phyloP scores from a whole-genome alignment of 192 early-diverging fungal species.

The Thoreauomyces humboldtii region DNA sequence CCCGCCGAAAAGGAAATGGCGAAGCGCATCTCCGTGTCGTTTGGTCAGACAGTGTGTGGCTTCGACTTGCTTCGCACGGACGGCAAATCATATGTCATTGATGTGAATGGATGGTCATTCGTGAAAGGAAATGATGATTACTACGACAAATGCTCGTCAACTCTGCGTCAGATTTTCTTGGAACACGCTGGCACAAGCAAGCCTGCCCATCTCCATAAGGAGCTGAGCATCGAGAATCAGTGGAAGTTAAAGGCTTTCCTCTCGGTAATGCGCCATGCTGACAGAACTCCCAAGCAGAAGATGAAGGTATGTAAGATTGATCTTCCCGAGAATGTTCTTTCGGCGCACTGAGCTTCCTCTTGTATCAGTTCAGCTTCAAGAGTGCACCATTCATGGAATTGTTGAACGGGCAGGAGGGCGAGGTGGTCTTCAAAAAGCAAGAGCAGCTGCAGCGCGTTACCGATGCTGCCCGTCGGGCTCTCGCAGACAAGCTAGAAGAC shows the following conservation, averaged over 20 bases:
- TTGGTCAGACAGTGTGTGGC: slow-evolving; percentile 94
- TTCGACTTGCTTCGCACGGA: slow-evolving; percentile 85
- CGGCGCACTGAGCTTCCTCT: background rate
- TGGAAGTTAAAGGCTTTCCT: slow-evolving; percentile 94
- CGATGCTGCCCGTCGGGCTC: slow-evolving; percentile 57
- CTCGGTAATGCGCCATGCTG: slow-evolving; percentile 90
- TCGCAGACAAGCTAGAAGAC: slow-evolving; percentile 54
- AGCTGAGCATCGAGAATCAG: slow-evolving; percentile 66
- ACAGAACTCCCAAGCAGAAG: slow-evolving; percentile 98
- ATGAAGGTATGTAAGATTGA: slow-evolving; percentile 66
- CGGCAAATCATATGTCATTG: slow-evolving; percentile 86
- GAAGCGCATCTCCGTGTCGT: slow-evolving; percentile 66
- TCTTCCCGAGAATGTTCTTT: background rate
- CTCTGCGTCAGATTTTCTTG: slow-evolving; percentile 76
- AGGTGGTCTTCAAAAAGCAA: slow-evolving; percentile 76
- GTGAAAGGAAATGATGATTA: slow-evolving; percentile 95
- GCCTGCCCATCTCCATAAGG: slow-evolving; percentile 23
- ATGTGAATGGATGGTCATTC: slow-evolving; percentile 99
- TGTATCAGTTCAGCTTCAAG: slow-evolving; percentile 71
- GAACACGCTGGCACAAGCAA: slow-evolving; percentile 46
- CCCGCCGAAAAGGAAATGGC: slow-evolving; percentile 78
- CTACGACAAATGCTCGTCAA: slow-evolving; percentile 79
- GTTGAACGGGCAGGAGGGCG: slow-evolving; percentile 63
- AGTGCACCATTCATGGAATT: slow-evolving; percentile 69
- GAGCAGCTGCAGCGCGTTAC: slow-evolving; percentile 67